Evolutionary conservation across 1,284 basidiomycete species (phyloP).

Genomic region (Apiotrichum laibachii): DNA sequence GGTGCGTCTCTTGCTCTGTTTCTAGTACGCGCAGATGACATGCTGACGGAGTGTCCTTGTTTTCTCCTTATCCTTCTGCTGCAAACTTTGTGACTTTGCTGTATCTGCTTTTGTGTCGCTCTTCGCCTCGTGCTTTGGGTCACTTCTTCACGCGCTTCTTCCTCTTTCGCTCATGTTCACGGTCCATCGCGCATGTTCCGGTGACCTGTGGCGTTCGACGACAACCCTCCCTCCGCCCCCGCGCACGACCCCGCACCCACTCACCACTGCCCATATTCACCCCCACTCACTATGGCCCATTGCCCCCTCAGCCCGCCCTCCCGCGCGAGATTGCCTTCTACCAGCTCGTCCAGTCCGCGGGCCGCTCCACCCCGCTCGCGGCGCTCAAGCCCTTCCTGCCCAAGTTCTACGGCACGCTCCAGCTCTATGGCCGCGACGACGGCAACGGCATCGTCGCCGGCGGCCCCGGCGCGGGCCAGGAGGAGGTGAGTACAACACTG

Average conservation of each 20-base stretch:
- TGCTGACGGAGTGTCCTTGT: neutral
- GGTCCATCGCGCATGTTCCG: no score
- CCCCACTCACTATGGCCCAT: neutral
- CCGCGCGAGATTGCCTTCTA: slow-evolving; percentile 79
- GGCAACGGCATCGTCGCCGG: slow-evolving; percentile 23
- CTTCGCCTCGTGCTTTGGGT: neutral
- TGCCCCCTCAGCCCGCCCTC: slow-evolving; percentile 57
- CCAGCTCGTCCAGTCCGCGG: slow-evolving; percentile 56
- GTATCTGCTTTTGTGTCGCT: neutral
- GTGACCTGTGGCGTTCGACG: no score
- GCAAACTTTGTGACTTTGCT: no score
- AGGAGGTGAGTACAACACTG: neutral
- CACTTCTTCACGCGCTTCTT: no score
- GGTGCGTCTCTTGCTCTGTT: slow-evolving; percentile 25
- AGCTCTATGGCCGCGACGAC: slow-evolving; percentile 62
- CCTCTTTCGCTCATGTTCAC: no score
- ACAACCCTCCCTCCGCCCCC: no score
- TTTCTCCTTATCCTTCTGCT: neutral
- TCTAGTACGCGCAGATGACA: neutral
- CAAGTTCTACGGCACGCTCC: slow-evolving; percentile 71
- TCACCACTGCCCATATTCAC: neutral
- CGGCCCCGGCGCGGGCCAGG: neutral
- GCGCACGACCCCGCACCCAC: no score
- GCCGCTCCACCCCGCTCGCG: slow-evolving; percentile 25
- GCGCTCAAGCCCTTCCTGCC: slow-evolving; percentile 60